Evolutionary conservation across 306 rosid genomes (phyloP).

Genomic region (Pueraria montana): DNA sequence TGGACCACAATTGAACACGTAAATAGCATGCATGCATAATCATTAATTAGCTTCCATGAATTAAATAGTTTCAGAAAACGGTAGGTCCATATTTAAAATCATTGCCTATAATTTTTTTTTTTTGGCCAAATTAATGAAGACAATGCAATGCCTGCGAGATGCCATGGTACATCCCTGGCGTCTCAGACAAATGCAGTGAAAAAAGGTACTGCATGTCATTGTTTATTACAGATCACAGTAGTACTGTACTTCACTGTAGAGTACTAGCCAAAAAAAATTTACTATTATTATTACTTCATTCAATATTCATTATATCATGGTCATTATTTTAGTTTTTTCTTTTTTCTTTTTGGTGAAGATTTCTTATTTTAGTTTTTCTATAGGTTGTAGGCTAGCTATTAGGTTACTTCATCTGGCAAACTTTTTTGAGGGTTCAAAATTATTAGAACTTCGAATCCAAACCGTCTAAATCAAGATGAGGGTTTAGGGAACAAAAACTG

Average conservation of each 20-base stretch:
- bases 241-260: slow-evolving; percentile 27
- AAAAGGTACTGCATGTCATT: slow-evolving; percentile 24
- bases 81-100: neutral
- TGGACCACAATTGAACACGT: slow-evolving; percentile 36
- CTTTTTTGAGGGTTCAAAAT: neutral
- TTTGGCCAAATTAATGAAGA: neutral
- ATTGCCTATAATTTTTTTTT: neutral
- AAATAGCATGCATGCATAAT: slow-evolving; percentile 30
- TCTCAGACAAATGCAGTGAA: slow-evolving; percentile 38
- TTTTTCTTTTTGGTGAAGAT: no score
- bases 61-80: slow-evolving; percentile 4
- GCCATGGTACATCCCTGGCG: slow-evolving; percentile 23
- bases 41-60: slow-evolving; percentile 30
- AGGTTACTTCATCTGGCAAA: neutral
- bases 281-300: slow-evolving; percentile 13
- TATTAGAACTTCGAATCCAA: neutral
- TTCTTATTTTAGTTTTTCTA: neutral
- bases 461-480: neutral
- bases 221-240: slow-evolving; percentile 5
- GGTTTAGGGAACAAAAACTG: neutral
- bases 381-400: neutral
- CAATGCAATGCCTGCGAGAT: slow-evolving; percentile 11
- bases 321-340: no score
- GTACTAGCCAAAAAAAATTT: neutral
- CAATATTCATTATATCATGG: neutral